Percentiles rank a stretch among this genome's conserved stretches.
Conservation (phyloP, 1,139 yeast genomes). For the Wickerhamomyces sp. region DNA sequence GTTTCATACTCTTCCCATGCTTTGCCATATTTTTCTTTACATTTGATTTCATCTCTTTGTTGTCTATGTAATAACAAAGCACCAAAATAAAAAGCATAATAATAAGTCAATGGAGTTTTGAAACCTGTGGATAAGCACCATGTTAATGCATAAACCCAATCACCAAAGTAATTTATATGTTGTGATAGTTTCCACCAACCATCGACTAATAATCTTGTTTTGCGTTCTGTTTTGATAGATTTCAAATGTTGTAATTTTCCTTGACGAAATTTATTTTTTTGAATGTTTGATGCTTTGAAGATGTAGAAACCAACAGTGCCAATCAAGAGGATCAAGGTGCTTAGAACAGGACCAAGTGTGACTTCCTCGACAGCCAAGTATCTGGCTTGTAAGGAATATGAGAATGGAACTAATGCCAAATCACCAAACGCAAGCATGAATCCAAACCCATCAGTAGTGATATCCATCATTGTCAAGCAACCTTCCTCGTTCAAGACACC, state of each 20-base stretch:
- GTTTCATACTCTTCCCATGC: slow-evolving; percentile 80
- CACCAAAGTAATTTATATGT: slow-evolving; percentile 93
- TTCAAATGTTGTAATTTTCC: slow-evolving; percentile 65
- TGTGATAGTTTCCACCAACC: slow-evolving; percentile 98
- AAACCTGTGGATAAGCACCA: slow-evolving; percentile 94
- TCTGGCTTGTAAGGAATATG: slow-evolving; percentile 82
- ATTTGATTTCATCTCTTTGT: slow-evolving; percentile 84
- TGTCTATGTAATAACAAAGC: slow-evolving; percentile 82
- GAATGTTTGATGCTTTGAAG: slow-evolving; percentile 78
- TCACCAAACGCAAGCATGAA: slow-evolving; percentile 96
- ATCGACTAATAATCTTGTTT: slow-evolving; percentile 74
- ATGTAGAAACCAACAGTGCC: slow-evolving; percentile 61
- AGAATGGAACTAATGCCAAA: slow-evolving; percentile 88
- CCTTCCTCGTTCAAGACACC: slow-evolving; percentile 93
- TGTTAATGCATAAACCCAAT: slow-evolving; percentile 86
- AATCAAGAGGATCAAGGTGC: slow-evolving; percentile 39
- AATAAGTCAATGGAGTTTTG: slow-evolving; percentile 77
- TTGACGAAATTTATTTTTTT: slow-evolving; percentile 77
- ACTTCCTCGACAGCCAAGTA: slow-evolving; percentile 66
- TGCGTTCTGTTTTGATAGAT: slow-evolving; percentile 67
- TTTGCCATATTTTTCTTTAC: slow-evolving; percentile 78
- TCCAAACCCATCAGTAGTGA: slow-evolving; percentile 95
- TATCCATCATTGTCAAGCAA: slow-evolving; percentile 87
- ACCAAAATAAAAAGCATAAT: slow-evolving; percentile 80
- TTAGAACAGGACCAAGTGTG: slow-evolving; percentile 43